Evolutionary conservation across 1,284 basidiomycete species (phyloP).

Genomic region (Ceratobasidium sp.): DNA sequence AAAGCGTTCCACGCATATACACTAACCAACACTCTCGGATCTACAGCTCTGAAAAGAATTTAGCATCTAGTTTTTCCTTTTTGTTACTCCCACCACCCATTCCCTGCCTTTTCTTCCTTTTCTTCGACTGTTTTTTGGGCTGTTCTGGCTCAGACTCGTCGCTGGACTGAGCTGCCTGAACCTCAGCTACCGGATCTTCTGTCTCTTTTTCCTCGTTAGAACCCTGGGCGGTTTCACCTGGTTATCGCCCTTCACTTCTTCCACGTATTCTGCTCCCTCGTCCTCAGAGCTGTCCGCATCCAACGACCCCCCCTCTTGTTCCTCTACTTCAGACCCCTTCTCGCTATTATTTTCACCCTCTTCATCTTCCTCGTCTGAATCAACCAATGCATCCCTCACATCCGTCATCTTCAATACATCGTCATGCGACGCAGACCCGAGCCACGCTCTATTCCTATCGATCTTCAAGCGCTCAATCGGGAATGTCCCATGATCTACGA

Average conservation of each 20-base stretch:
- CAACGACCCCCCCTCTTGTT: constrained; percentile 38
- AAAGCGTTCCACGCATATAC: no score
- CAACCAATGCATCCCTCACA: constrained; percentile 73
- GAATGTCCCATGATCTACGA: constrained; percentile 87
- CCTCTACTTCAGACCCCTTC: neutral
- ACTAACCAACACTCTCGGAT: no score
- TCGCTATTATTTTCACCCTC: constrained; percentile 45
- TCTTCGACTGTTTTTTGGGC: constrained; percentile 67
- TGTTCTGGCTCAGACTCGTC: constrained; percentile 13
- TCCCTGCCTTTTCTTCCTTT: constrained; percentile 68
- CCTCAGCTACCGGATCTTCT: constrained; percentile 43
- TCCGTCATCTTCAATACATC: constrained; percentile 88
- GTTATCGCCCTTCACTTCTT: constrained; percentile 49
- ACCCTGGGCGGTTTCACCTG: constrained; percentile 44
- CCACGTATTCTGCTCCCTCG: constrained; percentile 45
- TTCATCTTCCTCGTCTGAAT: constrained; percentile 62
- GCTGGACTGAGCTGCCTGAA: neutral
- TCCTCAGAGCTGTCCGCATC: constrained; percentile 50
- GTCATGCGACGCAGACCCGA: constrained; percentile 95
- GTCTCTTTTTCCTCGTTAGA: constrained; percentile 43
- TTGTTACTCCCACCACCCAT: constrained; percentile 61
- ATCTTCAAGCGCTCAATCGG: constrained; percentile 83
- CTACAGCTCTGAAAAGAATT: constrained; percentile 33
- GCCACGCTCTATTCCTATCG: constrained; percentile 76
- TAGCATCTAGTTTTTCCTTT: constrained; percentile 59